Percentiles rank a stretch among this genome's conserved stretches.
These are phyloP conservation scores for Dactylella cylindrospora DNA, from an alignment of 2,329 filamentous ascomycete species.

Conservation along the genomic window DNA sequence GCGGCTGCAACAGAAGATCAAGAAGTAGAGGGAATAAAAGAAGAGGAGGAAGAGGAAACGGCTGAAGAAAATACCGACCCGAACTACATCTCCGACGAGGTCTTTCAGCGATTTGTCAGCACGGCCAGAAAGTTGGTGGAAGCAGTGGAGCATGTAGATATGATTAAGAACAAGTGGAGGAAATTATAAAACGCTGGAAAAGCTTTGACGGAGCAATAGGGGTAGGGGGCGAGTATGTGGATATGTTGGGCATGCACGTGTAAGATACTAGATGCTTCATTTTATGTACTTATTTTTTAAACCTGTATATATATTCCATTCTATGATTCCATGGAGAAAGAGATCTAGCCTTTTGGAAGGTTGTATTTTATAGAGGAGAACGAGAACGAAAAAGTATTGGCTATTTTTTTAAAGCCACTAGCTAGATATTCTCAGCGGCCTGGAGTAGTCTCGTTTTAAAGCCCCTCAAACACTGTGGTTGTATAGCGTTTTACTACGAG, in stretches of 20 bases:
- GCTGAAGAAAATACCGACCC: too few species aligned
- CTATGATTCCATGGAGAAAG: background rate
- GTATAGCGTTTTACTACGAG: too few species aligned
- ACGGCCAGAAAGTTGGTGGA: constrained; percentile 27
- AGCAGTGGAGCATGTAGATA: constrained; percentile 21
- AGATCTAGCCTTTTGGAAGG: background rate
- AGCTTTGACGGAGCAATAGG: too few species aligned
- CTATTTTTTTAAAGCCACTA: too few species aligned
- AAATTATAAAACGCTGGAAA: constrained; percentile 14
- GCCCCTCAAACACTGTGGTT: too few species aligned
- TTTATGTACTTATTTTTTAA: constrained; percentile 9
- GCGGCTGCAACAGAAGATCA: background rate
- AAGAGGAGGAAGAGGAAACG: too few species aligned
- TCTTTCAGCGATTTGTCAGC: constrained; percentile 28
- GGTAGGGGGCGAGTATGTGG: too few species aligned
- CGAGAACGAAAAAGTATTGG: background rate
- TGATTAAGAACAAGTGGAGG: constrained; percentile 6
- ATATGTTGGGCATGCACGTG: constrained; percentile 1
- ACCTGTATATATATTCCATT: constrained; percentile 2
- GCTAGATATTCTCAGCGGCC: too few species aligned
- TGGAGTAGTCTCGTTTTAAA: too few species aligned
- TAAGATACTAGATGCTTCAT: constrained; percentile 17
- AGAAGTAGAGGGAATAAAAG: constrained; percentile 16
- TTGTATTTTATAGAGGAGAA: background rate
- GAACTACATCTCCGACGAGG: constrained; percentile 15